Base-by-base conservation (phyloP, 2,329 filamentous ascomycete genomes). In the Magnaporthiopsis rhizophila region DNA sequence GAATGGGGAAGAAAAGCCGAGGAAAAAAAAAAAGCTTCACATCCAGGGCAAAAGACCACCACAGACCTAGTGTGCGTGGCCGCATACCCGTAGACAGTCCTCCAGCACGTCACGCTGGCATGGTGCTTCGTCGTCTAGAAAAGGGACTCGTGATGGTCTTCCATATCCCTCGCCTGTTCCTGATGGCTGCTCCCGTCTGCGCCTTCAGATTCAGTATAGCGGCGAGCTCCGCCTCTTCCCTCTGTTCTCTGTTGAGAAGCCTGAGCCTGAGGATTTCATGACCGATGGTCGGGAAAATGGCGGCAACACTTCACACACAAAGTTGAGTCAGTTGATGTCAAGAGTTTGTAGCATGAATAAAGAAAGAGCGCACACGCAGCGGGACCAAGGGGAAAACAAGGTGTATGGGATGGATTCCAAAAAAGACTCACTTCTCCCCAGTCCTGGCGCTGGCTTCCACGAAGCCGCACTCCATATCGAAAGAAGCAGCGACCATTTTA, bases 401-500 rank as follows among this genome's bases (percentile, higher is more conserved):
- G 24, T 36, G 21, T 8, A 21, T 12, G 8, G 24, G 6, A 18
- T 58, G n/a, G 26, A 50, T 12, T 11, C 34, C 34, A 15, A 2
- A n/a, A n/a, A 26, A 7, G 21, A 59, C 62, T 34, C 45, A 63
- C 62, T 74, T 71, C 34, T 73, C 71, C 24, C 73, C 74, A 5
- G 71, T 71, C 60, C 65, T 69, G 3, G 73, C 73, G 57, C 74
- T 76, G 11, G 71, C 71, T 68, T 77, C 75, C 57, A 74, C 64
- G 62, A 76, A 75, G 53, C 65, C 45, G 68, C 72, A 66, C 50
- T 68, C 66, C 28, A 68, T 60, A 53, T 68, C 38, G 62, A 67
- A 66, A 21, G 65, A 64, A 62, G 66, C 64, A 1, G 73, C 73
- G 0, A 71, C 64, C 62, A 61, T 70, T 64, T 69, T 67, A 6